phyloP scores from a whole-genome alignment of 768 basidiomycete species.

The Clathrus columnatus region DNA sequence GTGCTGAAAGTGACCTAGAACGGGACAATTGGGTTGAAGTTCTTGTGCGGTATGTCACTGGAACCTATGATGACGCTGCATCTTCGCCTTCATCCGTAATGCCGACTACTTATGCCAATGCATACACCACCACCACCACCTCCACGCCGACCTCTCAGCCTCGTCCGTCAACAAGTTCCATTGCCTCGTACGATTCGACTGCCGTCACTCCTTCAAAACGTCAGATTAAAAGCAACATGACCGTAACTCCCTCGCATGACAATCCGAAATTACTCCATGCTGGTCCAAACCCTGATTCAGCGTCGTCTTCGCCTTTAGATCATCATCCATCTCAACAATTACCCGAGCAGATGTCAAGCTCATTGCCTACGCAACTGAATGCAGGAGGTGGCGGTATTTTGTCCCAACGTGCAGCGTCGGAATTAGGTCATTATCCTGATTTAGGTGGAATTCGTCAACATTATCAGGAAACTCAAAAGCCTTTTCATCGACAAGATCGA shows the following conservation, averaged over 20 bases:
- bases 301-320: slow-evolving; percentile 39
- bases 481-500: slow-evolving; percentile 44
- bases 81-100: background rate
- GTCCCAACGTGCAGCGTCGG: slow-evolving; percentile 64
- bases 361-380: slow-evolving; percentile 40
- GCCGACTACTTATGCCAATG: slow-evolving; percentile 15
- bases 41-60: slow-evolving; percentile 80
- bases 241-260: slow-evolving; percentile 42
- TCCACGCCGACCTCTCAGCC: slow-evolving; percentile 31
- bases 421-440: slow-evolving; percentile 75
- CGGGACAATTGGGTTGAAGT: slow-evolving; percentile 93
- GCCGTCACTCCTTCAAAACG: slow-evolving; percentile 50
- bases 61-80: slow-evolving; percentile 57
- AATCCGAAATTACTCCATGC: slow-evolving; percentile 55
- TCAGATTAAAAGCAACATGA: slow-evolving; percentile 45
- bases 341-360: slow-evolving; percentile 52
- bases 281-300: slow-evolving; percentile 22
- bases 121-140: slow-evolving; percentile 19
- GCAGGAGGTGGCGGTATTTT: slow-evolving; percentile 19
- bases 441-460: slow-evolving; percentile 25
- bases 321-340: slow-evolving; percentile 28
- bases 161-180: slow-evolving; percentile 50
- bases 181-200: slow-evolving; percentile 32
- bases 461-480: slow-evolving; percentile 38
- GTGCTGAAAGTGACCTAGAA: slow-evolving; percentile 91